A percentile compares a stretch with the other conserved stretches of the same genome.
These are phyloP conservation scores for Fusarium chlamydosporum DNA, from an alignment of 2,329 filamentous ascomycete genomes.

Conservation along the genomic window DNA sequence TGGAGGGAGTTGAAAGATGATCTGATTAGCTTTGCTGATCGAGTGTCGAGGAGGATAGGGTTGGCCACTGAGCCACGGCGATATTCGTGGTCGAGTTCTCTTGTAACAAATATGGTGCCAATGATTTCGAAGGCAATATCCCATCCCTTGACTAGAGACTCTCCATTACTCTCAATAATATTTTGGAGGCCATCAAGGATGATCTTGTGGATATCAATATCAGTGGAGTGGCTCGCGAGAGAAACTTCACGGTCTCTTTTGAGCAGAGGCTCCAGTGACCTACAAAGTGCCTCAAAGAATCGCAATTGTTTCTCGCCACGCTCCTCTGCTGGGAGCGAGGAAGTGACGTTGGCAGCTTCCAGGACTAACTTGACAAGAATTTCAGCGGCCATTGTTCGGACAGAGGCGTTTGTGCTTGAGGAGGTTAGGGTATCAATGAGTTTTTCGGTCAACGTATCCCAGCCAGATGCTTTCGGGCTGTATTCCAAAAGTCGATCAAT, in stretches of 20 bases:
- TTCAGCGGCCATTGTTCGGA: slow-evolving; percentile 73
- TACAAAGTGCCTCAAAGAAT: slow-evolving; percentile 75
- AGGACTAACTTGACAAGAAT: slow-evolving; percentile 72
- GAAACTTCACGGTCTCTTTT: slow-evolving; percentile 65
- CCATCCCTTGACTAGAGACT: slow-evolving; percentile 87
- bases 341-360: slow-evolving; percentile 70
- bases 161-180: slow-evolving; percentile 89
- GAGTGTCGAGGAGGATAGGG: slow-evolving; percentile 61
- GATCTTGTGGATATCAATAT: slow-evolving; percentile 84
- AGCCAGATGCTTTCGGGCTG: slow-evolving; percentile 78
- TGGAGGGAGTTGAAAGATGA: slow-evolving; percentile 91
- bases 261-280: slow-evolving; percentile 70
- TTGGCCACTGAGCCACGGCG: slow-evolving; percentile 51
- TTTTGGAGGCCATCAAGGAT: slow-evolving; percentile 84
- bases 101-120: slow-evolving; percentile 79
- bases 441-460: slow-evolving; percentile 74
- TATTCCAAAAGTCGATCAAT: slow-evolving; percentile 79
- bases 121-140: slow-evolving; percentile 87
- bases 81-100: slow-evolving; percentile 54
- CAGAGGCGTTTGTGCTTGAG: slow-evolving; percentile 62
- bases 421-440: slow-evolving; percentile 67
- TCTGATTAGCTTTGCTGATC: slow-evolving; percentile 82
- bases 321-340: slow-evolving; percentile 63
- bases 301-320: slow-evolving; percentile 77
- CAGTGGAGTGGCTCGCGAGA: slow-evolving; percentile 72